Percentiles rank a stretch among this genome's conserved stretches.
Conservation (phyloP, 768 basidiomycete genomes). For the Boletus bicolor region DNA sequence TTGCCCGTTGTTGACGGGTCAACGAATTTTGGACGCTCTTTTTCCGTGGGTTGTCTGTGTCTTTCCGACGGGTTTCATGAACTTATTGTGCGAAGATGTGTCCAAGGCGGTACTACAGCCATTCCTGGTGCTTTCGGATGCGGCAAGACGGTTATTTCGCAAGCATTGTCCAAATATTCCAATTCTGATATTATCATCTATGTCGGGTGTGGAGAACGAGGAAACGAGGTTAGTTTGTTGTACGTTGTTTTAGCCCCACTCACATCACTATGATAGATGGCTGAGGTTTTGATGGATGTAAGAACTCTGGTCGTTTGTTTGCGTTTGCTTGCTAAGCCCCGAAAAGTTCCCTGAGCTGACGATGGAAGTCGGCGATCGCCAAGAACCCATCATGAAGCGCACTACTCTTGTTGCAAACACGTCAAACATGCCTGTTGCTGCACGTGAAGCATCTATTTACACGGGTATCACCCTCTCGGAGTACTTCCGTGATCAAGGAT, state of each 20-base stretch:
- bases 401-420: slow-evolving; percentile 98
- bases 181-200: slow-evolving; percentile 99
- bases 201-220: slow-evolving; percentile 98
- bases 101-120: slow-evolving; percentile 93
- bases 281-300: slow-evolving; percentile 98
- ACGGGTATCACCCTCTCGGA: slow-evolving; percentile 99
- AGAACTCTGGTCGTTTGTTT: slow-evolving; percentile 12
- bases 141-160: slow-evolving; percentile 98
- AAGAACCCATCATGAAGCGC: slow-evolving; percentile 99
- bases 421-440: slow-evolving; percentile 99
- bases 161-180: slow-evolving; percentile 96
- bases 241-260: slow-evolving; percentile 36
- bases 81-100: slow-evolving; percentile 55
- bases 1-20: slow-evolving; percentile 89
- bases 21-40: slow-evolving; percentile 93
- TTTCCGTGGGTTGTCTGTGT: slow-evolving; percentile 69
- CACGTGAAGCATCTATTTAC: slow-evolving; percentile 98
- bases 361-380: slow-evolving; percentile 86
- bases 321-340: slow-evolving; percentile 10
- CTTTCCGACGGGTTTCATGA: background rate
- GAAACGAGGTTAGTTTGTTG: slow-evolving; percentile 70
- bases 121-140: slow-evolving; percentile 99
- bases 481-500: slow-evolving; percentile 99
- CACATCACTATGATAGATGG: slow-evolving; percentile 58
- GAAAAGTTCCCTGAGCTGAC: slow-evolving; percentile 81